These are phyloP conservation scores for Omphalea diandra DNA, from an alignment of 441 rosid genomes.

Conservation along the genomic window DNA sequence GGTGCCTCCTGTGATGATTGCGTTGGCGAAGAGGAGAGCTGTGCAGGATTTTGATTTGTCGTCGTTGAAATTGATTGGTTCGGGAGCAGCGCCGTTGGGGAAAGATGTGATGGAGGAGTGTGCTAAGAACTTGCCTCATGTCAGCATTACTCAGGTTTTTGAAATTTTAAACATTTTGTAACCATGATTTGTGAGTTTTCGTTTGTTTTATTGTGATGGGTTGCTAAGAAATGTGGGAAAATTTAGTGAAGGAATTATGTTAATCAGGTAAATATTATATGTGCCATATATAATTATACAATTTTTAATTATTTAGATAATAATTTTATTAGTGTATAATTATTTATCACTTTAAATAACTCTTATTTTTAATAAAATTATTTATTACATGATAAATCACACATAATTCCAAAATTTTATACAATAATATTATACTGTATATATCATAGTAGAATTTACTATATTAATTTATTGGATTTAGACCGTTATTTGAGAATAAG, in stretches of 20 bases:
- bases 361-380: too few relatives aligned
- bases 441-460: too few relatives aligned
- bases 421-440: too few relatives aligned
- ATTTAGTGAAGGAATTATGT: neutral
- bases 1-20: conserved; percentile 78
- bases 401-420: too few relatives aligned
- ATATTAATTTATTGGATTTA: neutral
- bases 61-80: conserved; percentile 51
- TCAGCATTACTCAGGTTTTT: conserved; percentile 48
- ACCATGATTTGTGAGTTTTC: neutral
- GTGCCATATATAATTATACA: too few relatives aligned
- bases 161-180: neutral
- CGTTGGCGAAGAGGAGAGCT: conserved; percentile 51
- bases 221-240: neutral
- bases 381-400: too few relatives aligned
- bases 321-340: too few relatives aligned
- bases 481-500: neutral
- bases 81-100: conserved; percentile 81
- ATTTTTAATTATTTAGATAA: too few relatives aligned
- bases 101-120: conserved; percentile 86
- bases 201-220: neutral
- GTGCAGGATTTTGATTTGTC: conserved; percentile 60
- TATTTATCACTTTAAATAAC: too few relatives aligned
- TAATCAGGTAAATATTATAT: too few relatives aligned
- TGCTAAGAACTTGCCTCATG: conserved; percentile 50